Conservation (phyloP, 73 alveolate genomes). For the Tetrahymena borealis region DNA sequence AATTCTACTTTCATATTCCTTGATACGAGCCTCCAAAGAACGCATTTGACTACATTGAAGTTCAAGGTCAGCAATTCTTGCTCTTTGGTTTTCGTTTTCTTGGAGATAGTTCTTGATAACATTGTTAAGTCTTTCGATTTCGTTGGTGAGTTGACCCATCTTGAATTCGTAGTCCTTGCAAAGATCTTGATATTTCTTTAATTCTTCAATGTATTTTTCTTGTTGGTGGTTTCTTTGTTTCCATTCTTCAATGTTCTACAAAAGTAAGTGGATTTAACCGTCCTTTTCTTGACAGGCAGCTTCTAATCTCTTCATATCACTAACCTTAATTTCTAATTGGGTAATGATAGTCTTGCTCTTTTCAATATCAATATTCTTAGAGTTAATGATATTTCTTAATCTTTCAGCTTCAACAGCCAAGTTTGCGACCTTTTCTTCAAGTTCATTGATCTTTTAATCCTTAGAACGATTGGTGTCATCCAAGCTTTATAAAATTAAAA, state of each 20-base stretch:
- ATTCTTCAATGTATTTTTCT: background rate
- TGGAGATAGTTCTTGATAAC: background rate
- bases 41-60: background rate
- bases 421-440: background rate
- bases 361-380: background rate
- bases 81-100: background rate
- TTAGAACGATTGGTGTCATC: background rate
- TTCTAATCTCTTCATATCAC: background rate
- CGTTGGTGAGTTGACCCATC: background rate
- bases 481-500: background rate
- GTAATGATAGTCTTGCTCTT: background rate
- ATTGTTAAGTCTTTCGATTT: background rate
- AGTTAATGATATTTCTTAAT: background rate
- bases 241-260: background rate
- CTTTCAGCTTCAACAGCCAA: background rate
- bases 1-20: background rate
- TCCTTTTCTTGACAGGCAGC: background rate
- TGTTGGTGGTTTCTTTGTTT: background rate
- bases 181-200: background rate
- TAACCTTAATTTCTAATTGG: background rate
- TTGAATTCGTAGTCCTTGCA: background rate
- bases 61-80: background rate
- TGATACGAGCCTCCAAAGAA: background rate
- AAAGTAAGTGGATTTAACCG: background rate
- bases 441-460: background rate